Evolutionary conservation across 1,284 basidiomycete genomes (phyloP).

Genomic region (Cutaneotrichosporon sp.): DNA sequence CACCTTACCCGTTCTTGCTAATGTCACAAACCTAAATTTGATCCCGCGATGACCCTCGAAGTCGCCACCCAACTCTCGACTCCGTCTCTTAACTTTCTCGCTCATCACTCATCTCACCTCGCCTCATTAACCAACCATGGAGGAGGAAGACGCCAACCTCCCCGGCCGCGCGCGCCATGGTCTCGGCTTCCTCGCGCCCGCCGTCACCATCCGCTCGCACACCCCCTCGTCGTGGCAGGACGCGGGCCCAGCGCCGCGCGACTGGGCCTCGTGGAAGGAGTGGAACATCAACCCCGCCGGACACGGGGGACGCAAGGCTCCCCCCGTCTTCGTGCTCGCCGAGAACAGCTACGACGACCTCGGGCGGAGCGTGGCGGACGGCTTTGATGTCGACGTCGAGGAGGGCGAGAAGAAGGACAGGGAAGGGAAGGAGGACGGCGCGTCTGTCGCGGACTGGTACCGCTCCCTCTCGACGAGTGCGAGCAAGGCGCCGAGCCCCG

Average conservation of each 20-base stretch:
- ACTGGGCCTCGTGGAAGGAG: conserved; percentile 33
- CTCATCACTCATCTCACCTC: neutral
- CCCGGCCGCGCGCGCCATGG: conserved; percentile 12
- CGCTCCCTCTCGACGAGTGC: conserved; percentile 19
- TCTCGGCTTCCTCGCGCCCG: conserved; percentile 31
- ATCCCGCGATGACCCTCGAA: neutral
- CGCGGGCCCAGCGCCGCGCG: conserved; percentile 2
- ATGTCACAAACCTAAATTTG: neutral
- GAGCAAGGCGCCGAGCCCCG: conserved; percentile 4
- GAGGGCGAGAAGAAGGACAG: neutral
- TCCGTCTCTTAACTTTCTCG: neutral
- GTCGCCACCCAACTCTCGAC: neutral
- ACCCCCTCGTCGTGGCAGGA: conserved; percentile 14
- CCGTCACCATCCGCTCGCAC: conserved; percentile 34
- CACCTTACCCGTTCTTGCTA: too few species aligned
- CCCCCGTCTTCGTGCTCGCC: conserved; percentile 41
- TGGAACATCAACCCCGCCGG: conserved; percentile 45
- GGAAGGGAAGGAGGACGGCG: conserved; percentile 24
- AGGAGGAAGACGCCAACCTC: neutral
- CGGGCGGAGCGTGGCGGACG: conserved; percentile 33
- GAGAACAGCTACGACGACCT: conserved; percentile 39
- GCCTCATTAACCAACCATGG: too few species aligned
- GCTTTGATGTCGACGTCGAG: conserved; percentile 32
- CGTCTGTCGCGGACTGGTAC: conserved; percentile 43
- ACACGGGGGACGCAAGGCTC: conserved; percentile 32